phyloP scores from a whole-genome alignment of 208 protist species.

The Trypanosoma cruzi region DNA sequence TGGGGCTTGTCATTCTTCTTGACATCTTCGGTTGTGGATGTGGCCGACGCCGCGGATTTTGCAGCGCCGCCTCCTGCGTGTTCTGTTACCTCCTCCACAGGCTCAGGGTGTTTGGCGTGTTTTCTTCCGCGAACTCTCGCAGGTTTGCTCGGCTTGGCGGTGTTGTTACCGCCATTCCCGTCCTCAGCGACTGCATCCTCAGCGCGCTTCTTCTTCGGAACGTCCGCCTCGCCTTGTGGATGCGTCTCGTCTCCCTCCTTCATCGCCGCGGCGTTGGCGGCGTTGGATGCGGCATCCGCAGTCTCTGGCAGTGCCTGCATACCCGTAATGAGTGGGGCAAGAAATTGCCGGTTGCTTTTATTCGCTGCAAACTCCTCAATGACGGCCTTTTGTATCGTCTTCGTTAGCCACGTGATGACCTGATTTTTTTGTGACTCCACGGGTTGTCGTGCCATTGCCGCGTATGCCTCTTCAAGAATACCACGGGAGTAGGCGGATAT shows the following conservation, averaged over 20 bases:
- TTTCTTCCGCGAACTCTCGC: constrained; percentile 21
- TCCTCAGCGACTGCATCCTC: neutral
- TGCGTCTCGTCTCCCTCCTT: constrained; percentile 29
- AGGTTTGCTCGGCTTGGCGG: neutral
- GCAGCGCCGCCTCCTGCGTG: neutral
- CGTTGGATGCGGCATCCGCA: constrained; percentile 13
- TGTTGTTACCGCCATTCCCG: neutral
- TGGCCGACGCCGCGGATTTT: neutral
- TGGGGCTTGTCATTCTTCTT: constrained; percentile 1
- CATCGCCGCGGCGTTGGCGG: constrained; percentile 9
- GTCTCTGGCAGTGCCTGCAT: constrained; percentile 27
- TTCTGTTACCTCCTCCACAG: constrained; percentile 6
- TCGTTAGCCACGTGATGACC: constrained; percentile 81
- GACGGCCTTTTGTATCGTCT: constrained; percentile 77
- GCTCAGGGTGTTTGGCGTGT: constrained; percentile 17
- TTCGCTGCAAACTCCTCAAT: constrained; percentile 68
- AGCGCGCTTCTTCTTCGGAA: constrained; percentile 13
- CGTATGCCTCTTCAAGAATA: constrained; percentile 60
- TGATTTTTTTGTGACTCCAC: constrained; percentile 50
- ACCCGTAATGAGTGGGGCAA: constrained; percentile 28
- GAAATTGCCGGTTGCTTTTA: constrained; percentile 25
- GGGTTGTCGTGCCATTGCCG: constrained; percentile 27
- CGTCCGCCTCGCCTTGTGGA: neutral
- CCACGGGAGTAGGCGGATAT: constrained; percentile 72
- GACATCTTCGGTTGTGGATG: neutral